Conservation (phyloP, 2,329 filamentous ascomycete genomes). For the Colletotrichum sp. region DNA sequence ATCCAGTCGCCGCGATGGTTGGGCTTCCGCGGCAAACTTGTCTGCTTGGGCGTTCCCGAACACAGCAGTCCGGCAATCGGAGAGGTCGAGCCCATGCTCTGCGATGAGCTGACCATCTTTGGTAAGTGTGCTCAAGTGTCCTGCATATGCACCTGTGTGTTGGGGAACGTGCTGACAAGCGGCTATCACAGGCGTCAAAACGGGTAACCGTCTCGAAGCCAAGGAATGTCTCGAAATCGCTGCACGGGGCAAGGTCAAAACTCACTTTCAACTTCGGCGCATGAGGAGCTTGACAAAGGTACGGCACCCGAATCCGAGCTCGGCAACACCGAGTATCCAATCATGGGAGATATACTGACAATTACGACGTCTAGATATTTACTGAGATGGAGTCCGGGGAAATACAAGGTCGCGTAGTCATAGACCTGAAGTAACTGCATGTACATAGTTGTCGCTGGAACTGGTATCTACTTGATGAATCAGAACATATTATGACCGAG, state of each 20-base stretch:
- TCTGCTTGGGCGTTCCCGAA: constrained; percentile 30
- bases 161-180: background rate
- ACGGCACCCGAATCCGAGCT: background rate
- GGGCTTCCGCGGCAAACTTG: constrained; percentile 31
- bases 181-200: constrained; percentile 4
- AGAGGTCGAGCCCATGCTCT: constrained; percentile 12
- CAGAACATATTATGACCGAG: background rate
- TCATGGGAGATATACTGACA: background rate
- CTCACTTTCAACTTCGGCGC: constrained; percentile 16
- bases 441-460: background rate
- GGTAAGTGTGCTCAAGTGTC: background rate
- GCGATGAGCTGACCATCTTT: constrained; percentile 17
- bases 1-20: constrained; percentile 26
- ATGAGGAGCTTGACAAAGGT: constrained; percentile 20
- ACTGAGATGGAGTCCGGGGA: constrained; percentile 15
- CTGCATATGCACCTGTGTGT: background rate
- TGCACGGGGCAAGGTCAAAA: constrained; percentile 16
- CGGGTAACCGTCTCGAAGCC: constrained; percentile 17
- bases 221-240: constrained; percentile 21
- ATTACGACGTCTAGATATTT: background rate
- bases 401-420: constrained; percentile 18
- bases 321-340: background rate
- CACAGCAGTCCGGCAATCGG: background rate
- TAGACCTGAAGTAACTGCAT: constrained; percentile 5
- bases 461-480: background rate